A percentile compares a stretch with the other conserved stretches of the same genome.
phyloP scores from a whole-genome alignment of 208 protist genomes.

The Angomonas deanei region DNA sequence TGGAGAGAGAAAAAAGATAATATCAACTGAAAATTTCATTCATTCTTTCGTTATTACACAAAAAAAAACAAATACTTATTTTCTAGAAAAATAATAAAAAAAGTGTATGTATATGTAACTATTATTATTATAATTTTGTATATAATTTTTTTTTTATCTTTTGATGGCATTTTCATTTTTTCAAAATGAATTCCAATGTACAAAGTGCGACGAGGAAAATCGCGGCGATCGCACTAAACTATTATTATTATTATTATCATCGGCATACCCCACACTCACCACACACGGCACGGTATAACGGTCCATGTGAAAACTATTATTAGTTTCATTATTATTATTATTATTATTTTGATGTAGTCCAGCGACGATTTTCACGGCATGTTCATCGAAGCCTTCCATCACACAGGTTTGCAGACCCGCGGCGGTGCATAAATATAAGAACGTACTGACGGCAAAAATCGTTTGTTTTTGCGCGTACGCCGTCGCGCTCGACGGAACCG shows the following conservation, averaged over 20 bases:
- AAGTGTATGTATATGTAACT: too few relatives aligned
- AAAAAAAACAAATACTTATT: too few relatives aligned
- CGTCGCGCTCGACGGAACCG: slow-evolving; percentile 50
- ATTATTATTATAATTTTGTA: neutral
- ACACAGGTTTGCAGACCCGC: slow-evolving; percentile 61
- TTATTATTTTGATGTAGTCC: slow-evolving; percentile 28
- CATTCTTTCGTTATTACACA: too few relatives aligned
- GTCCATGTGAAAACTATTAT: neutral
- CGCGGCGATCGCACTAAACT: slow-evolving; percentile 25
- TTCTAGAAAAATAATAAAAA: too few relatives aligned
- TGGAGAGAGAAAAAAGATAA: slow-evolving; percentile 2
- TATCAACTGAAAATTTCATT: too few relatives aligned
- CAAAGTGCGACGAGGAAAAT: slow-evolving; percentile 35
- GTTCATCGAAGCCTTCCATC: slow-evolving; percentile 87
- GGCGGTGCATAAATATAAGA: slow-evolving; percentile 58
- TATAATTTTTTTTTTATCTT: neutral
- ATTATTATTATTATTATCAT: neutral
- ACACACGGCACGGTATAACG: slow-evolving; percentile 76
- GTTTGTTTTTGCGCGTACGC: slow-evolving; percentile 87
- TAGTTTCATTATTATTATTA: slow-evolving; percentile 3
- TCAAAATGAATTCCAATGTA: slow-evolving; percentile 60
- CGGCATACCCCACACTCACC: slow-evolving; percentile 67
- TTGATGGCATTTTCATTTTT: neutral
- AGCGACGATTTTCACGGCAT: slow-evolving; percentile 51
- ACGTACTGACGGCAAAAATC: slow-evolving; percentile 80